Conservation (phyloP, 148 eudicot species). For the Rhododendron molle region DNA sequence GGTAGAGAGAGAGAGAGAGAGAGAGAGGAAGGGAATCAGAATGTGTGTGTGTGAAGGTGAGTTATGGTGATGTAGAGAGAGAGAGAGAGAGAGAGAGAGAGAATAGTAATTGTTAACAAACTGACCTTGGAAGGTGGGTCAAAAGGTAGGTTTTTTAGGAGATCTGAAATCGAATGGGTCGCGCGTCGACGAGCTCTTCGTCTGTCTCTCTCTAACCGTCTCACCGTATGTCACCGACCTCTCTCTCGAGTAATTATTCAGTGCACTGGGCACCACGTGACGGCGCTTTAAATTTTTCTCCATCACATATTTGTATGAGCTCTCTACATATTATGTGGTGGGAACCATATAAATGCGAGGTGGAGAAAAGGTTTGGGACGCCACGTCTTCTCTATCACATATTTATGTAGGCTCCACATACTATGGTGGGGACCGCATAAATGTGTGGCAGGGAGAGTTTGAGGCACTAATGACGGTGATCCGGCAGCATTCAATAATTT, state of each 20-base stretch:
- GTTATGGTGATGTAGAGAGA: constrained; percentile 1
- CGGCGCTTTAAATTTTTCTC: too few relatives aligned
- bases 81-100: constrained; percentile 12
- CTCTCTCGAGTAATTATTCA: neutral
- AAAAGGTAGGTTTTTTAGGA: constrained; percentile 24
- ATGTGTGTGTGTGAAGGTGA: neutral
- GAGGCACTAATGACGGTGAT: too few relatives aligned
- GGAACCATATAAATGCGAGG: too few relatives aligned
- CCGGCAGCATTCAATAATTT: too few relatives aligned
- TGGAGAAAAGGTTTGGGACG: too few relatives aligned
- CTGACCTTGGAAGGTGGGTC: constrained; percentile 15
- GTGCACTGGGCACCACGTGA: too few relatives aligned
- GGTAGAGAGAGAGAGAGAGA: neutral
- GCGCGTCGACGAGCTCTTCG: constrained; percentile 10
- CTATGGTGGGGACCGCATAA: neutral
- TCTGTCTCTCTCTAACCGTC: neutral
- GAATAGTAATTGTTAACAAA: neutral
- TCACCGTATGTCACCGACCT: neutral
- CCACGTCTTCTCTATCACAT: too few relatives aligned
- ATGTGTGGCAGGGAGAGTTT: neutral
- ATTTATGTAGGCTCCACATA: too few relatives aligned
- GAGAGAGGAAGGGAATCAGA: constrained; percentile 7
- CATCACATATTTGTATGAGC: too few relatives aligned
- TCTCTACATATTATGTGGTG: too few relatives aligned
- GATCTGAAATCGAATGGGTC: constrained; percentile 11